Percentiles rank a stretch among this genome's conserved stretches.
Evolutionary conservation across 2,329 filamentous ascomycete species (phyloP).

Genomic region (Aspergillus sp.): DNA sequence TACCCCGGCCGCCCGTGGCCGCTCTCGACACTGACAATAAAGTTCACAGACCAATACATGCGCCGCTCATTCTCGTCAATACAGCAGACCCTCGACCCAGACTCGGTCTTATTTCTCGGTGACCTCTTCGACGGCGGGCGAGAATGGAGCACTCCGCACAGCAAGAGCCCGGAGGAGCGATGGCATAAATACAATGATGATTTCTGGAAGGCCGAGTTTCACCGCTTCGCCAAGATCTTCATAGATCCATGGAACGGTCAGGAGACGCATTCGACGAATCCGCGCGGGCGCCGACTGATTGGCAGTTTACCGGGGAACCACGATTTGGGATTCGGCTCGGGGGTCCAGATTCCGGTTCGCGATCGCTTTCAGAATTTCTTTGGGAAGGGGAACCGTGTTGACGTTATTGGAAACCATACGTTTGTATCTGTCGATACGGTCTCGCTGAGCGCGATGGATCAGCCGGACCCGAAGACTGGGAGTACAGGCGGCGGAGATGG

Average conservation of each 20-base stretch:
- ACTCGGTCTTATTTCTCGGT: constrained; percentile 87
- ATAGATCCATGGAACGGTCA: constrained; percentile 69
- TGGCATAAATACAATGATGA: constrained; percentile 76
- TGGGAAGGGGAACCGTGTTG: constrained; percentile 86
- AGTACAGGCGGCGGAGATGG: constrained; percentile 50
- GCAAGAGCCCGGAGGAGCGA: constrained; percentile 66
- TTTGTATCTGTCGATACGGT: constrained; percentile 91
- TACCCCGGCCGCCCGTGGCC: constrained; percentile 83
- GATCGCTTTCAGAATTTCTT: constrained; percentile 87
- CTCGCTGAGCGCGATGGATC: constrained; percentile 77
- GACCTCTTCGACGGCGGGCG: constrained; percentile 95
- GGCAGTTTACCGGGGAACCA: constrained; percentile 91
- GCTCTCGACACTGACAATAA: constrained; percentile 67
- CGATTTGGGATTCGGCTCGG: constrained; percentile 86
- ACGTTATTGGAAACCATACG: constrained; percentile 91
- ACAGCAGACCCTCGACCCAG: constrained; percentile 75
- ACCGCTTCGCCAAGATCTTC: constrained; percentile 85
- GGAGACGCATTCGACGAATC: constrained; percentile 60
- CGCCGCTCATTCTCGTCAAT: constrained; percentile 79
- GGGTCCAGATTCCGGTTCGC: constrained; percentile 79
- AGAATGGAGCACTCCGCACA: constrained; percentile 81
- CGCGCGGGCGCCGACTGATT: constrained; percentile 76
- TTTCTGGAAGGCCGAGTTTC: constrained; percentile 87
- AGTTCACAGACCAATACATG: constrained; percentile 88
- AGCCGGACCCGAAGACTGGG: constrained; percentile 56